Base-by-base conservation (phyloP, 371 early-diverging fungal species). In the Ordospora pajunii region DNA sequence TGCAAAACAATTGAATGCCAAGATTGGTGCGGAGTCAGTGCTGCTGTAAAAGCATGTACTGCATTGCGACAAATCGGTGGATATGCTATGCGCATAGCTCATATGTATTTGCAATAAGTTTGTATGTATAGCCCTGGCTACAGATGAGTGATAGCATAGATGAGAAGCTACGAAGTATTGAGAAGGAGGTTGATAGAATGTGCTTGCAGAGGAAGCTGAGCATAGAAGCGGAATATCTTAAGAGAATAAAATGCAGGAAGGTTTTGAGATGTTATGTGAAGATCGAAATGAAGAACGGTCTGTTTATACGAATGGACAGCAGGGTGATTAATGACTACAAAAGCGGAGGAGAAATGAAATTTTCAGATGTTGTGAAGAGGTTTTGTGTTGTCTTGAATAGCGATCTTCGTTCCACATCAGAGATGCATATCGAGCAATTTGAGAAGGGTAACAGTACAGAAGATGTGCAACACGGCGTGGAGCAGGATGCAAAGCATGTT, bases 181-280 rank as follows among this genome's bases (percentile, higher is more conserved):
- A 82, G 37, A 78, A 73, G 40, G 51, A 68, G 45, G 27, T 85
- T 12, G 80, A 85, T 52, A 45, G 76, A 19, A 44, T 75, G 9
- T 70, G 79, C 14, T 53, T 82, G 6, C 22, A 73, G 65, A 82
- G 75, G 54, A 75, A 77, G 51, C 75, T 85, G 58, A 44, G 54
- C n/a, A 78, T 80, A 14, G 85, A 85, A 70, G 82, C 86, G 12
- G 76, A 78, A 43, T 82, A 85, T 77, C 58, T 75, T n/a, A 80
- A 83, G 66, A 71, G 82, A 63, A 83, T 85, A 63, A 85, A 82
- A 49, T 68, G 78, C 70, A 70, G 50, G 5, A 80, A 82, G 51
- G 52, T 69, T 46, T 25, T 85, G n/a, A 40, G 83, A 48, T 25
- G 83, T 42, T 77, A 51, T 62, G 51, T 77, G 7, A 77, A 77